Evolutionary conservation across 768 basidiomycete genomes (phyloP).

Genomic region (Hebeloma cylindrosporum): DNA sequence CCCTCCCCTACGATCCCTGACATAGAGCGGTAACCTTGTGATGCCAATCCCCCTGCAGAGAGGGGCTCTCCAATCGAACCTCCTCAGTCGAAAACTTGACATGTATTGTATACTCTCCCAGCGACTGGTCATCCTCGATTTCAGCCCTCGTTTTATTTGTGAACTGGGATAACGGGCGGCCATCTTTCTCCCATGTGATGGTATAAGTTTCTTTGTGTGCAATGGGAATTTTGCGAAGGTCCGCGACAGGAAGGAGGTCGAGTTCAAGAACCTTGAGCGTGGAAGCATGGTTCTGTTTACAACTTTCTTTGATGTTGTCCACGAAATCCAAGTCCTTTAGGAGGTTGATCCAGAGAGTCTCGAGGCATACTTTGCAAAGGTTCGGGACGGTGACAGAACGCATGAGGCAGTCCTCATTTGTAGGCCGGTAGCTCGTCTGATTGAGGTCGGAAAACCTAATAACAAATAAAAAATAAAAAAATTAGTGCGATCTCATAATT

Average conservation of each 20-base stretch:
- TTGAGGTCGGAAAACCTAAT: conserved; percentile 68
- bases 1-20: too few species aligned
- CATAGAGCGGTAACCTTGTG: too few species aligned
- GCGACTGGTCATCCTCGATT: conserved; percentile 32
- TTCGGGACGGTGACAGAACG: conserved; percentile 66
- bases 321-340: conserved; percentile 60
- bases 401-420: conserved; percentile 84
- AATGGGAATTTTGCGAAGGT: conserved; percentile 40
- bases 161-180: conserved; percentile 39
- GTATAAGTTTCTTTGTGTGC: conserved; percentile 41
- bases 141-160: conserved; percentile 53
- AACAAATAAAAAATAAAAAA: neutral
- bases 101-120: conserved; percentile 44
- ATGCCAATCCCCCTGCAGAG: too few species aligned
- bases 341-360: conserved; percentile 72
- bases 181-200: conserved; percentile 57
- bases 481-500: neutral
- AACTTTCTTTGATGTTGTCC: conserved; percentile 48
- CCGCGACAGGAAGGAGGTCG: conserved; percentile 59
- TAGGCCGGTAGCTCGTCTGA: conserved; percentile 72
- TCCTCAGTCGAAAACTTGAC: conserved; percentile 58
- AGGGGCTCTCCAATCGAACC: conserved; percentile 38
- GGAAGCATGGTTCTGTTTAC: conserved; percentile 21
- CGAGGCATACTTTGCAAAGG: conserved; percentile 74
- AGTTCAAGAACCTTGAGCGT: conserved; percentile 42